Evolutionary conservation across 345 rosid species (phyloP).

Genomic region (Theobroma cacao): DNA sequence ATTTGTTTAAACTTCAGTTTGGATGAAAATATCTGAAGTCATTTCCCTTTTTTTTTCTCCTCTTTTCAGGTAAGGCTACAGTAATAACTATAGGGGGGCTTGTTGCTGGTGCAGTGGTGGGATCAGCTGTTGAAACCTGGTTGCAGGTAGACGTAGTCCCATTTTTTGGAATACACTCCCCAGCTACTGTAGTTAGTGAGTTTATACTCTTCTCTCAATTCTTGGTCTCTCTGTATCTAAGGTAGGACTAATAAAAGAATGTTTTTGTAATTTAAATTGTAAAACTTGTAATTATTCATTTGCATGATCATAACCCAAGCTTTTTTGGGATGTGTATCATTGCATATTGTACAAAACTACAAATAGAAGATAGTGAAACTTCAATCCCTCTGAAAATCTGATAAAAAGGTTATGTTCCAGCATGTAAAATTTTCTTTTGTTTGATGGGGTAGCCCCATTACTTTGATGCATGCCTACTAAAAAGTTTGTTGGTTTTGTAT

Average conservation of each 20-base stretch:
- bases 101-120: conserved; percentile 92
- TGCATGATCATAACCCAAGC: conserved; percentile 41
- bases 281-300: conserved; percentile 50
- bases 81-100: conserved; percentile 81
- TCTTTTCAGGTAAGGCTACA: conserved; percentile 80
- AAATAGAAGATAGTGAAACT: conserved; percentile 19
- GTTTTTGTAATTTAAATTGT: conserved; percentile 14
- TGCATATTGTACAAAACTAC: conserved; percentile 53
- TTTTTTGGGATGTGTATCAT: conserved; percentile 42
- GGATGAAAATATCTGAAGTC: background rate
- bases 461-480: background rate
- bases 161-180: conserved; percentile 77
- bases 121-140: conserved; percentile 89
- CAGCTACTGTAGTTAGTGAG: conserved; percentile 82
- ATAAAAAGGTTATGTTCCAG: background rate
- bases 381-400: background rate
- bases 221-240: conserved; percentile 73
- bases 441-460: background rate
- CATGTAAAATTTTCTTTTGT: background rate
- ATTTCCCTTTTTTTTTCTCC: background rate
- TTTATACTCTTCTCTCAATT: conserved; percentile 82
- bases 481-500: background rate
- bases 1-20: background rate
- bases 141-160: conserved; percentile 96
- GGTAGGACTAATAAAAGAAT: conserved; percentile 42